Conservation (phyloP, 2,329 filamentous ascomycete genomes). For the Chaetomium strumarium region DNA sequence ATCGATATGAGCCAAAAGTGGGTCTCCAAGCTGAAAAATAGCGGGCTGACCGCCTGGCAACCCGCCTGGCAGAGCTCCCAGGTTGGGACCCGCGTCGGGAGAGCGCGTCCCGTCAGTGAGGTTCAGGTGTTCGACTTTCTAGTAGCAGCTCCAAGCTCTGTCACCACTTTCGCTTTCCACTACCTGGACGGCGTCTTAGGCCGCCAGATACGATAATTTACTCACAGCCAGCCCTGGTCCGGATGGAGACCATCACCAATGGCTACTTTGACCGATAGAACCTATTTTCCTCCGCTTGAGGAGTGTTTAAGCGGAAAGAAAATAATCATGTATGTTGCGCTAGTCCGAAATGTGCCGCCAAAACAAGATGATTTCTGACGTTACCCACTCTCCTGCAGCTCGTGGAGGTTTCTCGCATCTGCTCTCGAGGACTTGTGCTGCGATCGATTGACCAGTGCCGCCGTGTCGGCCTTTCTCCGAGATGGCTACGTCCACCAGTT, state of each 20-base stretch:
- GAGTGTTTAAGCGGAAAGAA: slow-evolving; percentile 77
- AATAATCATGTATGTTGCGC: slow-evolving; percentile 64
- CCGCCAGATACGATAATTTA: slow-evolving; percentile 9
- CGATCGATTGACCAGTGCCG: slow-evolving; percentile 46
- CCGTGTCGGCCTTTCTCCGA: slow-evolving; percentile 63
- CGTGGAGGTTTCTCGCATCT: slow-evolving; percentile 56
- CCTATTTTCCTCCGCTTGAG: slow-evolving; percentile 79
- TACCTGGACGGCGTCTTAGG: slow-evolving; percentile 4
- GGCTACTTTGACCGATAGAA: slow-evolving; percentile 62
- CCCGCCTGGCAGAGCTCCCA: slow-evolving; percentile 1
- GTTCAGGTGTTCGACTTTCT: background rate
- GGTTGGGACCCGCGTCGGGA: slow-evolving; percentile 7
- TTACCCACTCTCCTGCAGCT: slow-evolving; percentile 35
- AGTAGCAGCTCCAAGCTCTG: background rate
- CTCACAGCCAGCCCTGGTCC: slow-evolving; percentile 13
- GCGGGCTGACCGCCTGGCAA: slow-evolving; percentile 7
- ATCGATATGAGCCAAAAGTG: slow-evolving; percentile 5
- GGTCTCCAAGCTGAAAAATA: slow-evolving; percentile 9
- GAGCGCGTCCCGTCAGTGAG: slow-evolving; percentile 6
- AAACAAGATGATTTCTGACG: slow-evolving; percentile 3
- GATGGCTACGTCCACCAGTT: slow-evolving; percentile 63
- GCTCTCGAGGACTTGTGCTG: slow-evolving; percentile 52
- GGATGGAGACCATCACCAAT: slow-evolving; percentile 55
- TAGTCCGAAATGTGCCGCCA: background rate
- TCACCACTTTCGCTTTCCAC: slow-evolving; percentile 4